These are phyloP conservation scores for Aspergillus bertholletiae DNA, from an alignment of 495 filamentous ascomycete genomes.

Conservation along the genomic window DNA sequence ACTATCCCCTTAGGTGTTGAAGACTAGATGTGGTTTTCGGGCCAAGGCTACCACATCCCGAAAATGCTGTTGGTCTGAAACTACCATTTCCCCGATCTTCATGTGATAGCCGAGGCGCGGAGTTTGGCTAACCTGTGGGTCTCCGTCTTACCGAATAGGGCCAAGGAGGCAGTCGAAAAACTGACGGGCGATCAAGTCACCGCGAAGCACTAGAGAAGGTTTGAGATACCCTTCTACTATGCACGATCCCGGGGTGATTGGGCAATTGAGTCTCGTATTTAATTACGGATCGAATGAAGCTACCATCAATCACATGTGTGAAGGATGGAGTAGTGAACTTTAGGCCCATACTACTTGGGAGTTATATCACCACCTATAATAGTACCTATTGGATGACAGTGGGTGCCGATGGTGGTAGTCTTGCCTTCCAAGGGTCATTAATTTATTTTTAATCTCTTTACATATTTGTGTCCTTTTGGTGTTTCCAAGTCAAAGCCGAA, in stretches of 20 bases:
- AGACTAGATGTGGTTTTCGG: neutral
- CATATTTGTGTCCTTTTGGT: too few species aligned
- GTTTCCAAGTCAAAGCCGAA: too few species aligned
- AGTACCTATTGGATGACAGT: neutral
- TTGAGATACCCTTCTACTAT: slow-evolving; percentile 48
- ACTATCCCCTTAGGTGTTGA: neutral
- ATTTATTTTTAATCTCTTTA: neutral
- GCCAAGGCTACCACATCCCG: neutral
- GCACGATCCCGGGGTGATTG: slow-evolving; percentile 6
- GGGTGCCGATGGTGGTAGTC: neutral
- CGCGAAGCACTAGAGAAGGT: slow-evolving; percentile 85
- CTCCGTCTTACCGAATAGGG: slow-evolving; percentile 55
- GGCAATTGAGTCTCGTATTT: neutral
- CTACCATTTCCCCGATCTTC: slow-evolving; percentile 12
- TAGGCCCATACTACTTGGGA: neutral
- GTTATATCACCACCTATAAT: neutral
- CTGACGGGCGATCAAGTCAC: slow-evolving; percentile 91
- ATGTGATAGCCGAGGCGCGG: slow-evolving; percentile 24
- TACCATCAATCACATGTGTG: neutral
- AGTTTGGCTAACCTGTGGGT: slow-evolving; percentile 35
- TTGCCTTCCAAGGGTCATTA: neutral
- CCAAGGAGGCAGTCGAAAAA: slow-evolving; percentile 96
- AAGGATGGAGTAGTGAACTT: neutral
- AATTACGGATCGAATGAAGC: neutral
- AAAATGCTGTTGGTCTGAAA: neutral